These are phyloP conservation scores for Microbotryum violaceum DNA, from an alignment of 1,284 basidiomycete species.

Conservation along the genomic window DNA sequence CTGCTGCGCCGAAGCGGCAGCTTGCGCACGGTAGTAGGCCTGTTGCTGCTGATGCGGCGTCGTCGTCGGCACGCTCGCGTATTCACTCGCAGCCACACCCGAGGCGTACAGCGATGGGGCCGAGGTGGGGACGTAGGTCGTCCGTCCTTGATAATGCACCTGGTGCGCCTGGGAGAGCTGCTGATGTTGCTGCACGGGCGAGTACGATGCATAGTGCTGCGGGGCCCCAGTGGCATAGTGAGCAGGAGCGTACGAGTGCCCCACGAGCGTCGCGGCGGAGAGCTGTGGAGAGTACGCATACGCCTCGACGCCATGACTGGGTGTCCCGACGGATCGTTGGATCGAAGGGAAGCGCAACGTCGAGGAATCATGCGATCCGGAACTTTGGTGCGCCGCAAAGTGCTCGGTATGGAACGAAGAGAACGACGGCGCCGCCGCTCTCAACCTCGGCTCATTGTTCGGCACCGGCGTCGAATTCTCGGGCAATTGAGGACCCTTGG, in stretches of 20 bases:
- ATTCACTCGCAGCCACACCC: background rate
- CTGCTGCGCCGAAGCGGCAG: background rate
- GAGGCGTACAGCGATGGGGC: conserved; percentile 9
- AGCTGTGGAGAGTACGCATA: conserved; percentile 12
- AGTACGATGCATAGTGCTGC: background rate
- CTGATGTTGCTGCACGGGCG: background rate
- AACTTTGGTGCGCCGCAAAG: conserved; percentile 14
- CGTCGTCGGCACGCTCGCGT: conserved; percentile 4
- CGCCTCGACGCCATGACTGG: conserved; percentile 9
- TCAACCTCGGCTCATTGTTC: conserved; percentile 24
- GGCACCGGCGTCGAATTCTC: background rate
- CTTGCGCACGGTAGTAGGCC: conserved; percentile 2
- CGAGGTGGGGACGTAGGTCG: conserved; percentile 8
- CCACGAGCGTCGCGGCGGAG: background rate
- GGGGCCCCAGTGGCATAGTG: background rate
- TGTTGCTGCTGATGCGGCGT: conserved; percentile 3
- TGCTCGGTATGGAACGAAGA: conserved; percentile 26
- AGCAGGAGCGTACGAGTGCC: conserved; percentile 14
- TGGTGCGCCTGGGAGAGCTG: background rate
- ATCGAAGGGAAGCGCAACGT: background rate
- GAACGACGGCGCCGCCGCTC: conserved; percentile 26
- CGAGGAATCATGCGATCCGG: background rate
- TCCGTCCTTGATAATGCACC: background rate
- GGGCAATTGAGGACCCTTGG: conserved; percentile 2
- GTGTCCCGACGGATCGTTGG: background rate